Evolutionary conservation across 176 grass and related monocot species (phyloP).

Genomic region (Eleusine coracana): DNA sequence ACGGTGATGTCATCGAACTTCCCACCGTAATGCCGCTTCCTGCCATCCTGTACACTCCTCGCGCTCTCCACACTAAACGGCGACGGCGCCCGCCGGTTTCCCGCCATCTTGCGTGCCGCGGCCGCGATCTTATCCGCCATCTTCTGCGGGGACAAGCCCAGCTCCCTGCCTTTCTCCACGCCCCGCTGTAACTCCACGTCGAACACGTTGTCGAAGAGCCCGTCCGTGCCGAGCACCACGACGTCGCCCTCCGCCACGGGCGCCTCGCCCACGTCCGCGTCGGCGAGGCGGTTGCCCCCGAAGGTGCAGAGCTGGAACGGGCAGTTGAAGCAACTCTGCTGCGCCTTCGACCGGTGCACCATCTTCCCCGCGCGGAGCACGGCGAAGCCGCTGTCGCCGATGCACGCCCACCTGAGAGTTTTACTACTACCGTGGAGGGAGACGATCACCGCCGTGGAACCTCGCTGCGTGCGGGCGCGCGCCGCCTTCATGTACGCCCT

Average conservation of each 20-base stretch:
- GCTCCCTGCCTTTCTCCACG: too few species aligned
- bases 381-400: conserved; percentile 41
- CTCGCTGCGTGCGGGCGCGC: neutral
- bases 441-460: conserved; percentile 31
- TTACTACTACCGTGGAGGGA: conserved; percentile 30
- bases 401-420: conserved; percentile 15
- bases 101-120: too few species aligned
- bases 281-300: neutral
- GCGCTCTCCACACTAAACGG: too few species aligned
- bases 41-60: too few species aligned
- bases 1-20: too few species aligned
- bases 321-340: conserved; percentile 21
- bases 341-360: neutral
- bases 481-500: neutral
- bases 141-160: too few species aligned
- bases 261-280: neutral
- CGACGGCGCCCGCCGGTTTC: too few species aligned
- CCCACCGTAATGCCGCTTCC: too few species aligned
- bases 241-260: conserved; percentile 30
- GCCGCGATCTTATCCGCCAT: too few species aligned
- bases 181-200: too few species aligned
- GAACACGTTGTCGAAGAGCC: conserved; percentile 46
- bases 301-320: conserved; percentile 34
- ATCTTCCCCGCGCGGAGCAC: conserved; percentile 28
- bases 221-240: conserved; percentile 44